Conservation (phyloP, 768 basidiomycete species). For the Galerina sulciceps region DNA sequence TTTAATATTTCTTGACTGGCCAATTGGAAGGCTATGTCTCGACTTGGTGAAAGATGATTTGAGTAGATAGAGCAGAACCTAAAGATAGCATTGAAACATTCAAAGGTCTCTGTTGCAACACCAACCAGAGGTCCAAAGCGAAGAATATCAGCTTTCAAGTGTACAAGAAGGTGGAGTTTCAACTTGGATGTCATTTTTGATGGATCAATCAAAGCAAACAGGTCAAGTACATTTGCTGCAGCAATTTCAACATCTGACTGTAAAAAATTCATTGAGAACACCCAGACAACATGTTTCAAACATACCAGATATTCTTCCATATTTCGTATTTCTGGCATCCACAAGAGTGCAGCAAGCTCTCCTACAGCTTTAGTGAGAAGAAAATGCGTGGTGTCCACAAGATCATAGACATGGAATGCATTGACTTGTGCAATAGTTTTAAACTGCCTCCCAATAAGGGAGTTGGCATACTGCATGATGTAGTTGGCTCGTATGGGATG, state of each 20-base stretch:
- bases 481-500: conserved; percentile 40
- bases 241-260: conserved; percentile 32
- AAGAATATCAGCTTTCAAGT: conserved; percentile 35
- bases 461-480: conserved; percentile 47
- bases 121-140: conserved; percentile 41
- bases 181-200: conserved; percentile 37
- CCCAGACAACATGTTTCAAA: conserved; percentile 1
- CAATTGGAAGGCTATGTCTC: conserved; percentile 40
- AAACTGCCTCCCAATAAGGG: conserved; percentile 45
- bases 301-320: conserved; percentile 37
- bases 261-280: background rate
- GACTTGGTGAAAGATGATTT: conserved; percentile 48
- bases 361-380: conserved; percentile 34
- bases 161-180: conserved; percentile 40
- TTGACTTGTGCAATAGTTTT: conserved; percentile 41
- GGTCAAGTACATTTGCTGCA: conserved; percentile 40
- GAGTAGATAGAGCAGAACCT: conserved; percentile 40
- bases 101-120: conserved; percentile 37
- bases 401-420: conserved; percentile 40
- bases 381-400: conserved; percentile 28
- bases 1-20: conserved; percentile 32
- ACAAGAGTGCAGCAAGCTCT: conserved; percentile 39
- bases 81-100: conserved; percentile 48
- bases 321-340: conserved; percentile 44
- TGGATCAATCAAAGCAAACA: conserved; percentile 35